Evolutionary conservation across 2,329 filamentous ascomycete species (phyloP).

Genomic region (Ascochyta lentis): DNA sequence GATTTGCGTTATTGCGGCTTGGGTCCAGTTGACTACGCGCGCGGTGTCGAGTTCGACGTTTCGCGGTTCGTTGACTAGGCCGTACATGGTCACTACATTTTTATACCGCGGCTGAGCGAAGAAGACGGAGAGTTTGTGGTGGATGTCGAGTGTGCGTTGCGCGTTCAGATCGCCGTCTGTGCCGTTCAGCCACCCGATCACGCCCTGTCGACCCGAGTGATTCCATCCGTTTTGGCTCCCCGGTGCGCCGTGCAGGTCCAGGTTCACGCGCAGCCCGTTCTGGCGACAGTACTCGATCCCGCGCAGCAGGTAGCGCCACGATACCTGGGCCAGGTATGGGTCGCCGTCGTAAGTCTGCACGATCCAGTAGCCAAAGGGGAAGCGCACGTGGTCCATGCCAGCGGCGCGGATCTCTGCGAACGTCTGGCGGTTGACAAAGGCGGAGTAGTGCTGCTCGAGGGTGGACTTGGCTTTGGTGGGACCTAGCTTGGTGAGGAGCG

Average conservation of each 20-base stretch:
- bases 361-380: conserved; percentile 95
- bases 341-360: conserved; percentile 84
- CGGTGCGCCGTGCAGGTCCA: conserved; percentile 90
- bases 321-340: conserved; percentile 83
- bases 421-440: conserved; percentile 83
- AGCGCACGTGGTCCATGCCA: conserved; percentile 95
- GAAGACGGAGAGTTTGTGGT: conserved; percentile 86
- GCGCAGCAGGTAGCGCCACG: conserved; percentile 92
- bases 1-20: conserved; percentile 73
- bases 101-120: conserved; percentile 93
- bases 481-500: conserved; percentile 75
- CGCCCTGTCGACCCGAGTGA: conserved; percentile 83
- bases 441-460: conserved; percentile 90
- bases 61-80: conserved; percentile 90
- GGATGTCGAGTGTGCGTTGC: conserved; percentile 83
- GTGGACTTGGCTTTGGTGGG: conserved; percentile 64
- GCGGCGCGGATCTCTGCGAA: conserved; percentile 85
- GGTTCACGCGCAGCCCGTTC: conserved; percentile 88
- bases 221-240: conserved; percentile 99
- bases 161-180: conserved; percentile 79
- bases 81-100: conserved; percentile 91
- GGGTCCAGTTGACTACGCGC: conserved; percentile 80
- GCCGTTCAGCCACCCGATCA: conserved; percentile 90
- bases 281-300: conserved; percentile 94
- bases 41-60: conserved; percentile 72